Evolutionary conservation across 2,329 filamentous ascomycete species (phyloP), one percentile per base, ranked within the genome.

Genomic region (Sporothrix sp.): DNA sequence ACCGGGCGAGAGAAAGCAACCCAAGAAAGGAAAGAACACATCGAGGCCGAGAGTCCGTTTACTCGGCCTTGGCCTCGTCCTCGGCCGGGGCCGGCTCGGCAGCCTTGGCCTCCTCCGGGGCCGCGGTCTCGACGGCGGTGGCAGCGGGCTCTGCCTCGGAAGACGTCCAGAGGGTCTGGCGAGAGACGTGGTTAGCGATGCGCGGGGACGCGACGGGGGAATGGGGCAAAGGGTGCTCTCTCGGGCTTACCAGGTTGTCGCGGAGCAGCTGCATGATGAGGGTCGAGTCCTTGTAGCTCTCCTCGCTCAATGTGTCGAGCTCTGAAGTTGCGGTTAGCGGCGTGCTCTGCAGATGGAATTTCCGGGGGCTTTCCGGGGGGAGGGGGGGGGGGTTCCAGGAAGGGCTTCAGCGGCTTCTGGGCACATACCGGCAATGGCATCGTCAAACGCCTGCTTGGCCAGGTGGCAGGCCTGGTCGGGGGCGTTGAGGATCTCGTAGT

Each of bases 211-310:
- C n/a, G n/a, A n/a, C n/a, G n/a, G n/a, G n/a, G n/a, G n/a, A n/a
- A n/a, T n/a, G n/a, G n/a, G n/a, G n/a, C n/a, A n/a, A n/a, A n/a
- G n/a, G n/a, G n/a, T n/a, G n/a, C n/a, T n/a, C n/a, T n/a, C n/a
- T n/a, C n/a, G n/a, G n/a, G n/a, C n/a, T n/a, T n/a, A n/a, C n/a
- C n/a, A 97, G 79, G 80, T 96, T 97, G 78, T 96, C 91, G 68
- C 91, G 87, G 69, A 97, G 85, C 57, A 97, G 81, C 79, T 97
- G 91, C 91, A 96, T 97, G 78, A 97, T 96, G 63, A 97, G 82
- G 54, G 91, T 97, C 82, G 88, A 95, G 75, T 97, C 91, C 67
- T 89, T 87, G 85, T 97, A 96, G 54, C 88, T 95, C 77, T 97
- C 91, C 78, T 96, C 91, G 54, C 88, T 95, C 59, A 97, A 79